Base-by-base conservation (phyloP, 352 stramenopile species). In the Phytophthora fragariae region DNA sequence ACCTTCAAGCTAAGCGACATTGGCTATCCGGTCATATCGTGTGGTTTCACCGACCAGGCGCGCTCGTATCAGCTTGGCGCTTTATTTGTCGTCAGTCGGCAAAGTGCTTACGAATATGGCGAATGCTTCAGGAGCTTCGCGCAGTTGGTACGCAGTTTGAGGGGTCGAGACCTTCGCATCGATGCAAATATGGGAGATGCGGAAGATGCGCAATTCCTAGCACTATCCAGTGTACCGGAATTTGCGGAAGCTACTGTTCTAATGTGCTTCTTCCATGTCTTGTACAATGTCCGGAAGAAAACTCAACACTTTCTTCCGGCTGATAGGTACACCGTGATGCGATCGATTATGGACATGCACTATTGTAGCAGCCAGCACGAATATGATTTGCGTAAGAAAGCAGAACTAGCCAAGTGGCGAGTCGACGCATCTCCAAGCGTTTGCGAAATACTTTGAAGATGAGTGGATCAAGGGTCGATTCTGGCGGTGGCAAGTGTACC, bases 191-290 rank as follows among this genome's bases (percentile, higher is more conserved):
- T 50, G 17, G 44, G 17, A 24, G 17, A 50, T 5, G 44, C 44
- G 19, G 44, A 54, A 9, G 19, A 54, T 12, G 47, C n/a, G 24
- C 24, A 27, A 27, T 27, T 27, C 24, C 24, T 27, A 27, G 24
- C 24, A 27, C 24, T 27, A 27, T 27, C 17, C 44, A 50, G 44
- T 15, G 17, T 12, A 54, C 27, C 9, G n/a, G 9, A 29, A 27
- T 27, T 27, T 27, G 7, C 35, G 35, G 11, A 12, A 41, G 7
- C 35, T 12, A 41, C 7, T 27, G 24, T 27, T 27, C 24, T 27
- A 27, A 54, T 70, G 63, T 64, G 63, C 7, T 64, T 70, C 10
- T 70, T 64, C n/a, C 54, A 64, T 5, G 55, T 63, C 1, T 19
- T 59, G 1, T 70, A 64, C n/a, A 70, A 58, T 15, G 63, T 70